Conservation (phyloP, 371 early-diverging fungal species). For the Circinella minor region DNA sequence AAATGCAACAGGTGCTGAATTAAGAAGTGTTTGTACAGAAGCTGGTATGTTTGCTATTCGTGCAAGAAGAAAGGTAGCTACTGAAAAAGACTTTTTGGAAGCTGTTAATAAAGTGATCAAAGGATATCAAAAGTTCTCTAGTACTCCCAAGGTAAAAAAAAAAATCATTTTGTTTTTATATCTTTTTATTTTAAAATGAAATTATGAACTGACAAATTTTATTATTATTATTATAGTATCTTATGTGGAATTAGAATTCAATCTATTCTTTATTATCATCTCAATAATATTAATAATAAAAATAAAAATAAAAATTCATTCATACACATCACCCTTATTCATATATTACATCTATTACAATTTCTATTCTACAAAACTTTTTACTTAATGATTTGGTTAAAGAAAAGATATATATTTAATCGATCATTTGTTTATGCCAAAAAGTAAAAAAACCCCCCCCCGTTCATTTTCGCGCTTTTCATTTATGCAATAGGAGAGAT, state of each 20-base stretch:
- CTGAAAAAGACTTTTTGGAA: slow-evolving; percentile 99
- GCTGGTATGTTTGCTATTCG: slow-evolving; percentile 99
- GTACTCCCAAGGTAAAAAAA: slow-evolving; percentile 90
- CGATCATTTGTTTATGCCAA: too few species aligned
- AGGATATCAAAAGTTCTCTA: slow-evolving; percentile 97
- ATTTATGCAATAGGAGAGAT: too few species aligned
- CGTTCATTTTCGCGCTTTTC: too few species aligned
- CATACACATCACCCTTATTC: not conserved
- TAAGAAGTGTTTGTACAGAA: slow-evolving; percentile 99
- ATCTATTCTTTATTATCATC: not conserved
- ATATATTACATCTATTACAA: not conserved
- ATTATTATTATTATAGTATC: slow-evolving; percentile 40
- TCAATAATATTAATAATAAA: not conserved
- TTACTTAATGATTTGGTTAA: too few species aligned
- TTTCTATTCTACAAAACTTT: too few species aligned
- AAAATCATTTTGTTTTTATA: too few species aligned
- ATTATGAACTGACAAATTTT: not conserved
- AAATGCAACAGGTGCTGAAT: slow-evolving; percentile 98
- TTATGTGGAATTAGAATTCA: slow-evolving; percentile 56
- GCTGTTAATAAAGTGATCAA: slow-evolving; percentile 99
- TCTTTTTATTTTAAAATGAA: too few species aligned
- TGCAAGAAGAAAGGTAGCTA: slow-evolving; percentile 98
- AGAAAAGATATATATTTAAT: too few species aligned
- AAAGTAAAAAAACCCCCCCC: too few species aligned
- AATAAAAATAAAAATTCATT: not conserved